Percentiles rank a stretch among this genome's conserved stretches.
phyloP scores from a whole-genome alignment of 345 rosid genomes.

The Eucalyptus cladocalyx region DNA sequence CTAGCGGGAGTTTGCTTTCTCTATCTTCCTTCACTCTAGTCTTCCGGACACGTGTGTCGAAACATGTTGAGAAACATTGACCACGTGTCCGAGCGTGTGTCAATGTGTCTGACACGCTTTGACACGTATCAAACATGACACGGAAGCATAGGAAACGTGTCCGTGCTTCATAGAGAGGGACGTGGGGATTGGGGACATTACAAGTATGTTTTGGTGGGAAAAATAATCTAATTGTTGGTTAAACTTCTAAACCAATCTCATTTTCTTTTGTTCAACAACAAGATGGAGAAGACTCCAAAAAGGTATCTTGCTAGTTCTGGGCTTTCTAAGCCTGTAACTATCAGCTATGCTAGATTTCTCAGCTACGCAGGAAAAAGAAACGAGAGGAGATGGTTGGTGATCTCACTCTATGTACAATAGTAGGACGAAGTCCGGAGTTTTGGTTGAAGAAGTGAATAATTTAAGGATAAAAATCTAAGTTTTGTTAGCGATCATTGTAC shows the following conservation, averaged over 20 bases:
- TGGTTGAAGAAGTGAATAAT: neutral
- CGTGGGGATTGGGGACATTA: neutral
- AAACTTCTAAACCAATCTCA: neutral
- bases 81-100: too few species aligned
- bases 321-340: neutral
- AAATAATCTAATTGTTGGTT: neutral
- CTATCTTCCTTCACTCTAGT: accelerated
- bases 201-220: neutral
- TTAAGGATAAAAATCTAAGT: neutral
- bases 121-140: too few species aligned
- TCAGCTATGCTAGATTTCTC: neutral
- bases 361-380: neutral
- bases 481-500: neutral
- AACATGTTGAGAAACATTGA: too few species aligned
- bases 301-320: neutral
- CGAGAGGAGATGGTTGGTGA: neutral
- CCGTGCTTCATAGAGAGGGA: neutral
- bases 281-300: neutral
- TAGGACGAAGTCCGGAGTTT: neutral
- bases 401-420: neutral
- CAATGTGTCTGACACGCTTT: accelerated
- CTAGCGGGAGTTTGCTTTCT: too few species aligned
- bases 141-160: too few species aligned
- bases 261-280: neutral
- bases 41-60: accelerated